Base-by-base conservation (phyloP, 2,329 filamentous ascomycete genomes). In the Pestalotiopsis sp. region DNA sequence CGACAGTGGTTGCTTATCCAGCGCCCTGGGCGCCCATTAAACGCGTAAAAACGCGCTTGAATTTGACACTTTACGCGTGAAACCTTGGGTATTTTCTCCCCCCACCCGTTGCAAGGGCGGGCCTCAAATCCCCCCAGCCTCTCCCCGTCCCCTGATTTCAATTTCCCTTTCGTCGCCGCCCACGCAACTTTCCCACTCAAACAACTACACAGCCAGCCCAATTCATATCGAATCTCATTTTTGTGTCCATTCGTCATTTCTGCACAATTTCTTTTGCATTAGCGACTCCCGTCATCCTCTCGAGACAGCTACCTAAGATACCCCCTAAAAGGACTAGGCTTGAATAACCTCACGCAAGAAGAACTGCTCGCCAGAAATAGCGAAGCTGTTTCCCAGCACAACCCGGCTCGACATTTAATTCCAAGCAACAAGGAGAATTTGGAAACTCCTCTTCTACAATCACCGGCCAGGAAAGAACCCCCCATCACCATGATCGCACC, bases 401-500 rank as follows among this genome's bases (percentile, higher is more conserved):
- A 48, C 17, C 22, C 35, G 39, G 30, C 6, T 9, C 30, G 7
- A 35, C 30, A 5, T 35, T 35, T 9, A 9, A 35, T 35, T 35
- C 30, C 30, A 35, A 39, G 13, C 6, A 35, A 38, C 35, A 35
- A 40, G 13, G 10, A 22, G 17, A 11, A 48, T 17, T 30, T 55
- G 9, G 3, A 40, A 17, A 64, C 6, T 4, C 17, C 13, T 3
- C n/a, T 61, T 39, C 58, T 17, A 35, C 35, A 35, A n/a, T 35
- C 26, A 3, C n/a, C 17, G 24, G 24, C 9, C 30, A 38, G 14
- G 11, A 17, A 20, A 35, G 30, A 35, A 9, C 7, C 1, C 6
- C 6, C 17, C 30, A 48, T 22, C 35, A 30, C n/a, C 26, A 88
- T 89, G 86, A 84, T 86, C 38, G 80, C 78, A 66, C 84, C 85